Conservation (phyloP, 140 eudicot genomes). For the Flaveria floridana region DNA sequence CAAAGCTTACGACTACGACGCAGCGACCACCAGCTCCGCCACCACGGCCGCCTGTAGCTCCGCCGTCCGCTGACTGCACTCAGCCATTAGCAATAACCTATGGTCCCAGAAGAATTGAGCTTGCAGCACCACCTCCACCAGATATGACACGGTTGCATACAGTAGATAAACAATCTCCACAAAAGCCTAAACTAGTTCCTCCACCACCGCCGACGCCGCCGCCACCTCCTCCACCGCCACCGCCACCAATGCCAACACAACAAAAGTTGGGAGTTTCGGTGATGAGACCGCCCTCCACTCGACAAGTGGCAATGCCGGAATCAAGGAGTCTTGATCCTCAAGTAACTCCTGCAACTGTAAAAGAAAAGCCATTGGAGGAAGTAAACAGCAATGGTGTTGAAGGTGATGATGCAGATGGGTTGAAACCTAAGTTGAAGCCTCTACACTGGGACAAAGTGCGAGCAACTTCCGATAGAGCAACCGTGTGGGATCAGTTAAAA, state of each 20-base stretch:
- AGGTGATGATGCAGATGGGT: constrained; percentile 63
- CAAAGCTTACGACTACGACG: constrained; percentile 30
- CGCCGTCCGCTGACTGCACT: constrained; percentile 27
- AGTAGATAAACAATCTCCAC: constrained; percentile 40
- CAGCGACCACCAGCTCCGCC: constrained; percentile 29
- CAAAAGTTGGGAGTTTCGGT: constrained; percentile 35
- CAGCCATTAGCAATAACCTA: constrained; percentile 40
- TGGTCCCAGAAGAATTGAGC: constrained; percentile 58
- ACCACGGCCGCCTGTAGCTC: constrained; percentile 39
- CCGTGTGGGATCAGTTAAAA: constrained; percentile 97
- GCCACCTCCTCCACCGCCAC: constrained; percentile 62
- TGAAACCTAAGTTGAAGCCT: constrained; percentile 85
- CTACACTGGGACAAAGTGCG: constrained; percentile 98
- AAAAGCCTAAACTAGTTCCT: constrained; percentile 29
- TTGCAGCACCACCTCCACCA: constrained; percentile 71
- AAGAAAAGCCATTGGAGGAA: constrained; percentile 38
- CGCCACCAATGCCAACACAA: constrained; percentile 36
- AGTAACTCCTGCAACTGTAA: constrained; percentile 37
- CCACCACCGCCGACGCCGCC: constrained; percentile 43
- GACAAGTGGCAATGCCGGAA: constrained; percentile 31
- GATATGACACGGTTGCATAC: constrained; percentile 56
- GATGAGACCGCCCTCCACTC: constrained; percentile 26
- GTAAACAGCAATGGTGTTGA: constrained; percentile 38
- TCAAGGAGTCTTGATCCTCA: constrained; percentile 40
- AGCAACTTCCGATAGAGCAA: constrained; percentile 89